Evolutionary conservation across 139 green algal species (phyloP).

Genomic region (Astrephomene gubernaculifera): DNA sequence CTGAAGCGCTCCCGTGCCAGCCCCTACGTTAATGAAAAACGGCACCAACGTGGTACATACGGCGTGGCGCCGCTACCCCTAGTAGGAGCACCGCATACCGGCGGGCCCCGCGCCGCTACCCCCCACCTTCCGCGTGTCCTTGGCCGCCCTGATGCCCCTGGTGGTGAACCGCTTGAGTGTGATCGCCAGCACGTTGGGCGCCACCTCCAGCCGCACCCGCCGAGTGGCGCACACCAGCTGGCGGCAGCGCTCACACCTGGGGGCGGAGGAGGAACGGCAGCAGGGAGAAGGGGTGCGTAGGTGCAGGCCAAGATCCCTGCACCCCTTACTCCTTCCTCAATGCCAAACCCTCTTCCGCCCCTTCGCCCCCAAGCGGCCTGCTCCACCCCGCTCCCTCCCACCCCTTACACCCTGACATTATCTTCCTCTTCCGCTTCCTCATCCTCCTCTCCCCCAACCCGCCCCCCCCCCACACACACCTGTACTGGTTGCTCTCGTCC

Average conservation of each 20-base stretch:
- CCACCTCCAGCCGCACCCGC: slow-evolving; percentile 63
- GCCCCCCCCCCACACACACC: slow-evolving; percentile 40
- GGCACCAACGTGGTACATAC: no score
- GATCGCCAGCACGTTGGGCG: slow-evolving; percentile 65
- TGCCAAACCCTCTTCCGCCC: no score
- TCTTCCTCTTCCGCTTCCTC: no score
- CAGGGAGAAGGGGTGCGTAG: no score
- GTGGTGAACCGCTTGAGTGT: slow-evolving; percentile 66
- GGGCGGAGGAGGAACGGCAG: neutral
- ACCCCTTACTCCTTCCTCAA: no score
- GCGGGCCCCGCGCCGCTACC: neutral
- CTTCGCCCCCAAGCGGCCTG: no score
- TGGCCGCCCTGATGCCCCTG: slow-evolving; percentile 41
- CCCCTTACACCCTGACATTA: no score
- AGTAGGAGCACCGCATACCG: neutral
- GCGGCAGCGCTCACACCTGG: slow-evolving; percentile 34
- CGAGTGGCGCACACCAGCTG: slow-evolving; percentile 32
- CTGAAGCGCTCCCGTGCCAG: neutral
- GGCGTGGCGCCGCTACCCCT: neutral
- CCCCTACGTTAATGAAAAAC: no score
- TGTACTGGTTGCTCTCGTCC: slow-evolving; percentile 77
- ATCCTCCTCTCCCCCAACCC: no score
- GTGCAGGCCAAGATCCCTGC: no score
- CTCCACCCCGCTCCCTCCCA: no score
- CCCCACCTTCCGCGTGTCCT: slow-evolving; percentile 52